These are phyloP conservation scores for Saccharomycopsis sp. DNA, from an alignment of 805 yeast species.

Conservation along the genomic window DNA sequence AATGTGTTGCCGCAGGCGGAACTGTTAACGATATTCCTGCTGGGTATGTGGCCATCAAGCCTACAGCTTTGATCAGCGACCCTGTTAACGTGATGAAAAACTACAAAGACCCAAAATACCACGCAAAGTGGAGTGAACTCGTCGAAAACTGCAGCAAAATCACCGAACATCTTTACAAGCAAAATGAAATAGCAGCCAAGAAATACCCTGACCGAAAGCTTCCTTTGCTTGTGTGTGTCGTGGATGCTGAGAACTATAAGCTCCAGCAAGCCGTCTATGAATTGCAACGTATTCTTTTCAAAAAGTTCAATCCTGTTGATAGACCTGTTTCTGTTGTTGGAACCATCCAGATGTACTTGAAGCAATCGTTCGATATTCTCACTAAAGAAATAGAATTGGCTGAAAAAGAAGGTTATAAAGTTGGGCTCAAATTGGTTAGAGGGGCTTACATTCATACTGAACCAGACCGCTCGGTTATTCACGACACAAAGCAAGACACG, in stretches of 20 bases:
- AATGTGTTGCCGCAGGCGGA: slow-evolving; percentile 29
- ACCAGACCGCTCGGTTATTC: slow-evolving; percentile 66
- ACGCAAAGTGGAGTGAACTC: slow-evolving; percentile 45
- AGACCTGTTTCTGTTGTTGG: slow-evolving; percentile 70
- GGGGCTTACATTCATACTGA: slow-evolving; percentile 96
- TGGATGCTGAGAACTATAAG: slow-evolving; percentile 89
- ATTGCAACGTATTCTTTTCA: slow-evolving; percentile 74
- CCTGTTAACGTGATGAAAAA: slow-evolving; percentile 69
- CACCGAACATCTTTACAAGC: slow-evolving; percentile 47
- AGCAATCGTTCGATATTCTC: slow-evolving; percentile 59
- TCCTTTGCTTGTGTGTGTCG: slow-evolving; percentile 69
- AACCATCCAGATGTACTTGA: slow-evolving; percentile 87
- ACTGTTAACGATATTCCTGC: slow-evolving; percentile 70
- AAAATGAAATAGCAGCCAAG: slow-evolving; percentile 43
- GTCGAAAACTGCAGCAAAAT: slow-evolving; percentile 60
- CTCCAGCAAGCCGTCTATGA: slow-evolving; percentile 89
- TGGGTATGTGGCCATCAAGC: slow-evolving; percentile 89
- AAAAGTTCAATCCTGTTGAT: slow-evolving; percentile 57
- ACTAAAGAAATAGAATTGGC: slow-evolving; percentile 62
- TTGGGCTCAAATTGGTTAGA: slow-evolving; percentile 86
- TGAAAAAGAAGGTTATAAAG: slow-evolving; percentile 47
- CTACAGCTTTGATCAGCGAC: slow-evolving; percentile 77
- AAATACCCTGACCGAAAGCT: slow-evolving; percentile 57
- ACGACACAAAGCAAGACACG: slow-evolving; percentile 70
- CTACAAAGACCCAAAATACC: slow-evolving; percentile 45